Evolutionary conservation across 495 filamentous ascomycete genomes (phyloP).

Genomic region (Neurospora sp.): DNA sequence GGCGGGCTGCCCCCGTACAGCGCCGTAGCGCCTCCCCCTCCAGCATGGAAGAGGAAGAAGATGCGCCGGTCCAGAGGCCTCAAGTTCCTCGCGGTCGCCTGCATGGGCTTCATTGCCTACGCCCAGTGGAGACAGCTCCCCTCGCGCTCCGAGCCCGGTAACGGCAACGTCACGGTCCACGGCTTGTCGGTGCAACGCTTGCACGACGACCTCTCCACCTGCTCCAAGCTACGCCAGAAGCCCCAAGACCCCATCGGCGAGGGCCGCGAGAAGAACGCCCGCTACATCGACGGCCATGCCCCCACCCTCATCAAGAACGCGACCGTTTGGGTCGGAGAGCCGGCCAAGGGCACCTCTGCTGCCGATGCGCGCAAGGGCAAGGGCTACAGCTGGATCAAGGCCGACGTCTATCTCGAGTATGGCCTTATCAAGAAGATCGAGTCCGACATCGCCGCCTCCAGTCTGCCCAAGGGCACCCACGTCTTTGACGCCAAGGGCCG

Average conservation of each 20-base stretch:
- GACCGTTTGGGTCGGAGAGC: constrained; percentile 44
- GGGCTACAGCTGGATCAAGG: constrained; percentile 32
- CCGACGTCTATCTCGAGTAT: constrained; percentile 39
- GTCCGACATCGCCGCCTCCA: constrained; percentile 19
- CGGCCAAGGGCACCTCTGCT: constrained; percentile 26
- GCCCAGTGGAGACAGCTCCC: constrained; percentile 38
- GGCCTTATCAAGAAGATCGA: constrained; percentile 38
- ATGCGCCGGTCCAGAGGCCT: constrained; percentile 27
- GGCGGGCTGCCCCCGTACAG: constrained; percentile 13
- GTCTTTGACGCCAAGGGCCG: constrained; percentile 45
- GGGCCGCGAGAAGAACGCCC: constrained; percentile 37
- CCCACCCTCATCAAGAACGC: constrained; percentile 44
- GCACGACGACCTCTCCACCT: constrained; percentile 28
- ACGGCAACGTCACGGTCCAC: constrained; percentile 10
- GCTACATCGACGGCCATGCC: constrained; percentile 35
- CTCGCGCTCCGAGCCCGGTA: neutral
- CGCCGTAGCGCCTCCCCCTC: constrained; percentile 2
- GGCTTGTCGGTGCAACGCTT: constrained; percentile 30
- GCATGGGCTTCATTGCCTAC: constrained; percentile 35
- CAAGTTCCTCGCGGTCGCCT: constrained; percentile 24
- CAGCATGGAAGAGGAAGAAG: constrained; percentile 14
- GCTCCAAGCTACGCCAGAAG: constrained; percentile 28
- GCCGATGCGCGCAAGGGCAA: constrained; percentile 37
- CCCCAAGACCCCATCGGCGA: constrained; percentile 34
- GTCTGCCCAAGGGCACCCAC: constrained; percentile 24